Evolutionary conservation across 2,329 filamentous ascomycete species (phyloP), one percentile per base, ranked within the genome.

Genomic region (Chaetomiaceae sp.): DNA sequence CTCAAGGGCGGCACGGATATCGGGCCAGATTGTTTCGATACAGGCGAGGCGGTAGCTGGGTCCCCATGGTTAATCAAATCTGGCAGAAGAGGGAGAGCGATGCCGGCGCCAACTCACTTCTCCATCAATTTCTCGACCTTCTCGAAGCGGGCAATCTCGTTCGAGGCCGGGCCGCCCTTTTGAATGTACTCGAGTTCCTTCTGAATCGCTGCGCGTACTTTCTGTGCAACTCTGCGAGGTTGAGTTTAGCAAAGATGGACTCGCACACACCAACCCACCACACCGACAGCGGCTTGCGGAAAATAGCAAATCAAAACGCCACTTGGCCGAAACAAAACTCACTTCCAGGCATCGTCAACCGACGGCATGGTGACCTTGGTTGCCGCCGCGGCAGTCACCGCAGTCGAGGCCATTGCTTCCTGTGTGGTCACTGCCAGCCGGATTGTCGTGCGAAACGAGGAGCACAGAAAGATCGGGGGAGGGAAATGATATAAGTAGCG

Each of bases 11-110:
- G 80, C 82, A 58, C 81, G 75, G 64, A 89, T 83, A 69, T 95
- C 85, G 66, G 79, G 72, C 65, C 90, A 87, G 55, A 92, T 84
- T 52, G 83, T 80, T 59, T 80, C 78, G 66, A 91, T 84, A 66
- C 86, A 91, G 54, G 81, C 78, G 45, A 84, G 73, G 60, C 89
- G 89, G 68, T 58, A 64, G 48, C 56, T 62, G 62, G 20, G 30
- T 3, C 8, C 3, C 14, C 21, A 16, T 40, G 51, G 49, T 56
- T 56, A 50, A 54, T 32, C 47, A 47, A 53, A 33, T 38, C 43
- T 46, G 25, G 41, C 47, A 5, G n/a, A 42, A 6, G 37, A 45
- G n/a, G 20, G 16, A 4, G 13, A 16, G 13, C 21, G 34, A 45
- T 47, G 27, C 29, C n/a, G 14, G 42, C 34, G 33, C 25, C 30